These are phyloP conservation scores for Toxoplasma gondii DNA, from an alignment of 169 alveolate species.

Conservation along the genomic window DNA sequence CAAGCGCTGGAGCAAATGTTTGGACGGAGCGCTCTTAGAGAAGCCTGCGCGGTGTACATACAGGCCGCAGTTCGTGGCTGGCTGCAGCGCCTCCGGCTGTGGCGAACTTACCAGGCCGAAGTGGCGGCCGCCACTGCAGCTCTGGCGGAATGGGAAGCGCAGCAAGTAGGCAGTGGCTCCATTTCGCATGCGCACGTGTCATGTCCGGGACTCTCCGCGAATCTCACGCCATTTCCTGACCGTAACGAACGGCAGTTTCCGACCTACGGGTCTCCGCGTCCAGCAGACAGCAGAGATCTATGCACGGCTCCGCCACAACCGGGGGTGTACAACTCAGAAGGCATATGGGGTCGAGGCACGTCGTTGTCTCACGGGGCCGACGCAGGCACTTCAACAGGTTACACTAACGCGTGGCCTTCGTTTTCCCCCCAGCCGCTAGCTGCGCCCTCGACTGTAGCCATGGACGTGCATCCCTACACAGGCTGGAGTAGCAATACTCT, in stretches of 20 bases:
- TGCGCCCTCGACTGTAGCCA: not conserved
- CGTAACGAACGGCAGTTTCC: not conserved
- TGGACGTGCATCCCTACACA: not conserved
- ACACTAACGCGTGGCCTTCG: too few species aligned
- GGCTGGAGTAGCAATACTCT: not conserved
- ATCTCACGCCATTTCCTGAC: not conserved
- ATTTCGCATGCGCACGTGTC: not conserved
- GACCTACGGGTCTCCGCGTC: too few species aligned
- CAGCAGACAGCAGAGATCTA: too few species aligned
- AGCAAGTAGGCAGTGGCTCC: not conserved
- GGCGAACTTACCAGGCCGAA: not conserved
- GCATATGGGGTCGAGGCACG: too few species aligned
- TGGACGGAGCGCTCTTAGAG: not conserved
- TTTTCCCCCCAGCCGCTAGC: too few species aligned
- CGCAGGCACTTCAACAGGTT: too few species aligned
- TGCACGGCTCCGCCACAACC: too few species aligned
- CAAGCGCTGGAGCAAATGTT: not conserved
- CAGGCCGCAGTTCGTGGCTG: constrained; percentile 44
- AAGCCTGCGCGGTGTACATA: constrained; percentile 39
- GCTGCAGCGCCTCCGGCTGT: not conserved
- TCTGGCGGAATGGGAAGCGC: not conserved
- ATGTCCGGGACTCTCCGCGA: not conserved
- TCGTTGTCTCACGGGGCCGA: too few species aligned
- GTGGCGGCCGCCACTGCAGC: not conserved
- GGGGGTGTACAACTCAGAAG: too few species aligned